These are phyloP conservation scores for Theobroma grandiflorum DNA, from an alignment of 441 rosid genomes.

Conservation along the genomic window DNA sequence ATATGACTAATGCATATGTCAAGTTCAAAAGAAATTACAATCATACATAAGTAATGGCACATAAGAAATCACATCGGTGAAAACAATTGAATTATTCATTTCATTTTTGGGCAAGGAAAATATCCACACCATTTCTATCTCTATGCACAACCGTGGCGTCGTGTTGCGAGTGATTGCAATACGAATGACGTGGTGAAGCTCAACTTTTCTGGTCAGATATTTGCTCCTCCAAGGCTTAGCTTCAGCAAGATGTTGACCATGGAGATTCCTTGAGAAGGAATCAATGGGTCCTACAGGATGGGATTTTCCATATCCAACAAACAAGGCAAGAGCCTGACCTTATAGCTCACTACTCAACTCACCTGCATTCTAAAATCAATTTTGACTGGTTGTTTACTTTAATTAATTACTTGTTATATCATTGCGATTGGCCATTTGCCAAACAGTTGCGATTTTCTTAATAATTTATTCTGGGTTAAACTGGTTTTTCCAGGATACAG, in stretches of 20 bases:
- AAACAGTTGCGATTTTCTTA: background rate
- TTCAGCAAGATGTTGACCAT: background rate
- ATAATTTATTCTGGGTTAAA: background rate
- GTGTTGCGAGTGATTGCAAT: background rate
- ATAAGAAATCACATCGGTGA: background rate
- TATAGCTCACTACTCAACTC: too few relatives aligned
- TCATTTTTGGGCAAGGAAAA: background rate
- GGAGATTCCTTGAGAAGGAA: background rate
- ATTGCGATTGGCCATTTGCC: background rate
- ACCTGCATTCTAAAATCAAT: background rate
- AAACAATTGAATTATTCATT: background rate
- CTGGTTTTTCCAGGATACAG: background rate
- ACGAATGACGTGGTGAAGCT: background rate
- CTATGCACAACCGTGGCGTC: background rate
- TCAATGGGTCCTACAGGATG: background rate
- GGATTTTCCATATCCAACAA: background rate
- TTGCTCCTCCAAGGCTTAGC: background rate
- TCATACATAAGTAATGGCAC: background rate
- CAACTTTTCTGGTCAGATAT: background rate
- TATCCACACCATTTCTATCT: background rate
- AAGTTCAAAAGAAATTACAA: too few relatives aligned
- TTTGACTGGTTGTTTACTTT: background rate
- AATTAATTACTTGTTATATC: background rate
- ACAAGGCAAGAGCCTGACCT: background rate
- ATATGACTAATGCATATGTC: background rate